A percentile compares a stretch with the other conserved stretches of the same genome.
Evolutionary conservation across 2,329 filamentous ascomycete species (phyloP).

Genomic region (Aspergillus amoenus): DNA sequence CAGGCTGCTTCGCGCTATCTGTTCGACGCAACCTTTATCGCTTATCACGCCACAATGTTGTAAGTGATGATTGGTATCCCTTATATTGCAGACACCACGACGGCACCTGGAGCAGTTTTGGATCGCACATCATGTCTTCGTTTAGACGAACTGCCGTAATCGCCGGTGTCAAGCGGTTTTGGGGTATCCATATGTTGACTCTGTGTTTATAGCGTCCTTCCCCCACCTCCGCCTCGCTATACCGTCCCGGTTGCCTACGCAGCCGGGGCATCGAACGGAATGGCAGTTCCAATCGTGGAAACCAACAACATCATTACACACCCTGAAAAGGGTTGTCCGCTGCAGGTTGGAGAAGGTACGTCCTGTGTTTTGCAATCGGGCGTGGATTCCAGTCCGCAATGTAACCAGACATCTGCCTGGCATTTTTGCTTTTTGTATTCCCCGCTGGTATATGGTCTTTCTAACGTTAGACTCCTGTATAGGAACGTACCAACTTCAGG

Average conservation of each 20-base stretch:
- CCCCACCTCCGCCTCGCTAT: constrained; percentile 82
- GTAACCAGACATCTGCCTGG: background rate
- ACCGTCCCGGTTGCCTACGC: constrained; percentile 71
- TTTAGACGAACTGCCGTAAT: background rate
- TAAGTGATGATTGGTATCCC: constrained; percentile 2
- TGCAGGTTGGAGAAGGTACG: constrained; percentile 88
- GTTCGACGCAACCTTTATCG: background rate
- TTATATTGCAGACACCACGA: background rate
- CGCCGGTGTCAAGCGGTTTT: background rate
- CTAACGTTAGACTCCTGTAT: constrained; percentile 24
- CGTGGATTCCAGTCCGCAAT: background rate
- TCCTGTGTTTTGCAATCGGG: background rate
- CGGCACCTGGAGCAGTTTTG: background rate
- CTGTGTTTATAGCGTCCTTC: constrained; percentile 63
- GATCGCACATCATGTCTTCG: background rate
- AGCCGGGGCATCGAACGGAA: constrained; percentile 66
- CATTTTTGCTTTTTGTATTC: background rate
- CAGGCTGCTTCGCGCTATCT: background rate
- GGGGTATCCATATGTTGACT: constrained; percentile 5
- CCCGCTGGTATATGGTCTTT: background rate
- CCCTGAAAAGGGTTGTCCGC: constrained; percentile 80
- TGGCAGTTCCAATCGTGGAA: constrained; percentile 76
- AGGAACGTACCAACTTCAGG: constrained; percentile 88
- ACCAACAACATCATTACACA: constrained; percentile 86
- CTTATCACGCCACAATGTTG: constrained; percentile 12